Evolutionary conservation across 495 filamentous ascomycete species (phyloP).

Genomic region (Cudoniella acicularis): DNA sequence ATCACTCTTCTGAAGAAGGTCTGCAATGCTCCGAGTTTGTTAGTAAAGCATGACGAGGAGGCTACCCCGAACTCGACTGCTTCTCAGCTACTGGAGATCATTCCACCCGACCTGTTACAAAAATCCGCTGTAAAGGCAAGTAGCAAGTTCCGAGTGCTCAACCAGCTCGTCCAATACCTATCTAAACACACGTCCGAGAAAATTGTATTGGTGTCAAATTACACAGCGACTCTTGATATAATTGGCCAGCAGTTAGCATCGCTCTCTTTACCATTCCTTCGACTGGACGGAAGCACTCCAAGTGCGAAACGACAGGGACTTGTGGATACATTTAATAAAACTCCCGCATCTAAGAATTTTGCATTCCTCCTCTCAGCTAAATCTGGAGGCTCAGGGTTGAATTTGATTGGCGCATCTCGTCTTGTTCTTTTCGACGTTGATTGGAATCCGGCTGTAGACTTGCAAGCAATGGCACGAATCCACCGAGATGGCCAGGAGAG

Average conservation of each 20-base stretch:
- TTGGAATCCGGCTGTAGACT: slow-evolving; percentile 80
- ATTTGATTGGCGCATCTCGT: slow-evolving; percentile 73
- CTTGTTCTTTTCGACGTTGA: slow-evolving; percentile 78
- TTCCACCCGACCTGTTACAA: slow-evolving; percentile 56
- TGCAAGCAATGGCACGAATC: slow-evolving; percentile 83
- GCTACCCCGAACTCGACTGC: slow-evolving; percentile 35
- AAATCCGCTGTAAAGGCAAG: slow-evolving; percentile 56
- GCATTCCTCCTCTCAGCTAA: slow-evolving; percentile 81
- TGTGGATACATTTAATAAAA: slow-evolving; percentile 74
- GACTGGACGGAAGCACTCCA: slow-evolving; percentile 72
- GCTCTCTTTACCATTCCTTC: slow-evolving; percentile 61
- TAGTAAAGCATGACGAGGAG: slow-evolving; percentile 41
- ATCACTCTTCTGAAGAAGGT: slow-evolving; percentile 80
- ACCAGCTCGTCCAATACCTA: slow-evolving; percentile 62
- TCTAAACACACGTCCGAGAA: slow-evolving; percentile 63
- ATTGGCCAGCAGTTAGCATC: slow-evolving; percentile 61
- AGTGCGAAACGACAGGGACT: slow-evolving; percentile 64
- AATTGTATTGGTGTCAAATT: slow-evolving; percentile 78
- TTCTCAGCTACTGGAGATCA: slow-evolving; percentile 48
- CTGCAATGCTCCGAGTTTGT: slow-evolving; percentile 72
- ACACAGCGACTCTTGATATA: slow-evolving; percentile 72
- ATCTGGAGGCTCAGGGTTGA: slow-evolving; percentile 70
- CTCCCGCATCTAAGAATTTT: slow-evolving; percentile 53
- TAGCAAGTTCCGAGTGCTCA: slow-evolving; percentile 69
- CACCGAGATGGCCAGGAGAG: slow-evolving; percentile 75